These are phyloP conservation scores for Tetrahymena malaccensis DNA, from an alignment of 73 alveolate species.

Conservation along the genomic window DNA sequence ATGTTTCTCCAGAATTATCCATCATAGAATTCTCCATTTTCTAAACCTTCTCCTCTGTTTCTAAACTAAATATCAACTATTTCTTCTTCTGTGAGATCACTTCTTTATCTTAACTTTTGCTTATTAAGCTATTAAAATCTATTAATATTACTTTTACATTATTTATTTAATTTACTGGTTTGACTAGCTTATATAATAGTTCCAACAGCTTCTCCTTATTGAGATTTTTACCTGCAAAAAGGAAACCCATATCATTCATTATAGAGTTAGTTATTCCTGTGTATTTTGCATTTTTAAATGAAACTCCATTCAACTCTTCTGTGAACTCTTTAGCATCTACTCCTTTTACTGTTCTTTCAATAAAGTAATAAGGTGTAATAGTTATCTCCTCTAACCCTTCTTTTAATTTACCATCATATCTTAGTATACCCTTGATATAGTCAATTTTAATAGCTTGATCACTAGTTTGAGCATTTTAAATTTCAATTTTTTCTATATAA, in stretches of 20 bases:
- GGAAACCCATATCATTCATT: neutral
- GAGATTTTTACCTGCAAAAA: neutral
- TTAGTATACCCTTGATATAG: neutral
- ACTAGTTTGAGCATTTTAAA: neutral
- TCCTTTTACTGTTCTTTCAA: neutral
- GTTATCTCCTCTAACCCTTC: neutral
- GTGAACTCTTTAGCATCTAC: neutral
- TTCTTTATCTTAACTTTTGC: neutral
- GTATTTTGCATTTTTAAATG: neutral
- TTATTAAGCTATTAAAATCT: neutral
- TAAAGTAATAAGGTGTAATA: neutral
- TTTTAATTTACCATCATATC: neutral
- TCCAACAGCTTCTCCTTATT: neutral
- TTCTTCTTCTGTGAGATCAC: neutral
- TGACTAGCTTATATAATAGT: neutral
- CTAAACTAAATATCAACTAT: slow-evolving; percentile 5
- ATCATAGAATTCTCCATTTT: slow-evolving; percentile 45
- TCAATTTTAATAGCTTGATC: neutral
- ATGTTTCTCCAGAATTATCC: slow-evolving; percentile 33
- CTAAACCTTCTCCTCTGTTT: slow-evolving; percentile 22
- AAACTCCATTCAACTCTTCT: neutral
- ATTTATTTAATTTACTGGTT: neutral
- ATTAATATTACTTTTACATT: neutral
- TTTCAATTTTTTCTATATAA: neutral
- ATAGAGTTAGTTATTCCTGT: neutral